Conservation (phyloP, 2,329 filamentous ascomycete genomes). For the Cladosporium sphaerospermum region DNA sequence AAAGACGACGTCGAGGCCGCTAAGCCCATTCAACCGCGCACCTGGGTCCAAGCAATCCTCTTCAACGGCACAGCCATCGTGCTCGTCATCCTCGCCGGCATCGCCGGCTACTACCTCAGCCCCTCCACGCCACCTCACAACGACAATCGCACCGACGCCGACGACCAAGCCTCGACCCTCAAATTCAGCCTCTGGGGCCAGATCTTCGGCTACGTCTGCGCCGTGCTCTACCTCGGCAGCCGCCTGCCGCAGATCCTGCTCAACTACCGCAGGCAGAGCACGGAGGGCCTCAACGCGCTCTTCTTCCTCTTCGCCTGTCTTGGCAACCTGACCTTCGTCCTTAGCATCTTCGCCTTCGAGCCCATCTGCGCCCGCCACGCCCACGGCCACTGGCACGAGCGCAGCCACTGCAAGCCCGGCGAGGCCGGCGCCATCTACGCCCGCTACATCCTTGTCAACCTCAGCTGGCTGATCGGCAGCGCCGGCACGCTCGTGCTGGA, state of each 20-base stretch:
- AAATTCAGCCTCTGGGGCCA: constrained; percentile 74
- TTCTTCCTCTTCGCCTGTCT: constrained; percentile 97
- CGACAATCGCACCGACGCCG: constrained; percentile 20
- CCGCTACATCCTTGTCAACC: constrained; percentile 79
- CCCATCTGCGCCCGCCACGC: constrained; percentile 53
- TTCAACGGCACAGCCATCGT: constrained; percentile 73
- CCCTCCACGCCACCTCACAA: constrained; percentile 32
- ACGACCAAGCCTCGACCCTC: constrained; percentile 46
- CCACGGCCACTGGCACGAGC: constrained; percentile 28
- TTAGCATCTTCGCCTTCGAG: constrained; percentile 86
- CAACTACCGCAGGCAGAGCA: constrained; percentile 87
- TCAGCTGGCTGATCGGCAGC: constrained; percentile 85
- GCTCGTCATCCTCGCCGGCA: constrained; percentile 76
- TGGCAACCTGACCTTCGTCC: constrained; percentile 87
- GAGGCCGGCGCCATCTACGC: constrained; percentile 66
- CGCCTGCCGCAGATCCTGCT: constrained; percentile 85
- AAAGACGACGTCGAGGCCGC: constrained; percentile 22
- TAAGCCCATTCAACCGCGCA: constrained; percentile 35
- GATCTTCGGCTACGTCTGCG: constrained; percentile 89
- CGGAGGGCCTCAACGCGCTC: constrained; percentile 84
- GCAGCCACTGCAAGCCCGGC: constrained; percentile 52
- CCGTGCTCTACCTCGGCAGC: constrained; percentile 79
- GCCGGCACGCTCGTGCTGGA: constrained; percentile 82
- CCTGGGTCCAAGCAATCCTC: constrained; percentile 46
- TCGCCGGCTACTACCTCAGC: constrained; percentile 79